Evolutionary conservation across 257 asterid species (phyloP).

Genomic region (Dorcoceras hygrometricum): DNA sequence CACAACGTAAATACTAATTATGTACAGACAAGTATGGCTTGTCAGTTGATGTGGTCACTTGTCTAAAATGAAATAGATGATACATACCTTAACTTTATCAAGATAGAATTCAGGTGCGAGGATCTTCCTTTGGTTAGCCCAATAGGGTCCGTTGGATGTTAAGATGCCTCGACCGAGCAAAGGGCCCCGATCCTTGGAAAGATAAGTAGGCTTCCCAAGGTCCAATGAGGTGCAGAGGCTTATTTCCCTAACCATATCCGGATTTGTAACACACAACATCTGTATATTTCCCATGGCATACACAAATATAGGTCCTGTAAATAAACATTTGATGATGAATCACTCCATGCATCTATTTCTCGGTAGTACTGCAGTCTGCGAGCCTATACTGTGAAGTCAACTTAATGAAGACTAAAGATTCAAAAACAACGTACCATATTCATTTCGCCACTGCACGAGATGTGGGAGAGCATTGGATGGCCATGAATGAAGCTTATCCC

Average conservation of each 20-base stretch:
- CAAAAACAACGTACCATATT: slow-evolving; percentile 51
- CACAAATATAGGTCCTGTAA: slow-evolving; percentile 54
- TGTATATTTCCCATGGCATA: slow-evolving; percentile 63
- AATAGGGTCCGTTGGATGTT: slow-evolving; percentile 57
- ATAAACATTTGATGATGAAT: slow-evolving; percentile 13
- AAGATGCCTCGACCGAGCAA: slow-evolving; percentile 71
- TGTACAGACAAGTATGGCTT: not conserved
- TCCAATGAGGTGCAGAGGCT: slow-evolving; percentile 43
- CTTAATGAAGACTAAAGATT: not conserved
- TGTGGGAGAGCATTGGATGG: slow-evolving; percentile 49
- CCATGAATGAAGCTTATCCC: slow-evolving; percentile 43
- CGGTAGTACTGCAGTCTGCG: not conserved
- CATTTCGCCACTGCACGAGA: slow-evolving; percentile 52
- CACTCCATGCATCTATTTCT: not conserved
- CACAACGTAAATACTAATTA: not conserved
- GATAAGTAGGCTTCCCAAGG: slow-evolving; percentile 64
- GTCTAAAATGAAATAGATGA: not conserved
- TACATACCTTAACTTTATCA: slow-evolving; percentile 58
- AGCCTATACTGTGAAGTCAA: not conserved
- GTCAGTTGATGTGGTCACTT: not conserved
- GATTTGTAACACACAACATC: slow-evolving; percentile 45
- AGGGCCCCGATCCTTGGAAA: slow-evolving; percentile 64
- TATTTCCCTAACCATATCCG: slow-evolving; percentile 49
- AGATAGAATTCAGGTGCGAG: slow-evolving; percentile 70
- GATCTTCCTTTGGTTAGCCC: slow-evolving; percentile 67